Evolutionary conservation across 495 filamentous ascomycete species (phyloP).

Genomic region (Neurospora sp.): DNA sequence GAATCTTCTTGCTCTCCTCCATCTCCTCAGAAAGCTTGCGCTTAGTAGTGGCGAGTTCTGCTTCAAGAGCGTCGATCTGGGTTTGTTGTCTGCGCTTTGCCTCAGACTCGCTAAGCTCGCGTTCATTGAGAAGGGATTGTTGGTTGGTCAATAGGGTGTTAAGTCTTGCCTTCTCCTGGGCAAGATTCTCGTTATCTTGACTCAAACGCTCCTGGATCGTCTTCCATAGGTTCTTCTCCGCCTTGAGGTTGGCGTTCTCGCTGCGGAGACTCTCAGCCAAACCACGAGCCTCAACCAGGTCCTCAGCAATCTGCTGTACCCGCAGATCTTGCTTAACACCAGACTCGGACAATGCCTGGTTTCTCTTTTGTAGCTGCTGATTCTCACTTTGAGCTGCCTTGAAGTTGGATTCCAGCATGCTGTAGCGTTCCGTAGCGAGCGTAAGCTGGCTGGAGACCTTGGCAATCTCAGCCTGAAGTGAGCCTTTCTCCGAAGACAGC

Average conservation of each 20-base stretch:
- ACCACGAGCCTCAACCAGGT: slow-evolving; percentile 76
- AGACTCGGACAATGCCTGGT: slow-evolving; percentile 61
- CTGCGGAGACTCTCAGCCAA: slow-evolving; percentile 77
- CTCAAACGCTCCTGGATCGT: slow-evolving; percentile 77
- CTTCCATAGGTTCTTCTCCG: slow-evolving; percentile 86
- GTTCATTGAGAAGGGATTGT: slow-evolving; percentile 81
- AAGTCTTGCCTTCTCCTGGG: slow-evolving; percentile 71
- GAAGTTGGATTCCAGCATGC: slow-evolving; percentile 86
- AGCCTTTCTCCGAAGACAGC: slow-evolving; percentile 68
- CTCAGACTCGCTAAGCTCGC: slow-evolving; percentile 76
- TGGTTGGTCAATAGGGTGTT: slow-evolving; percentile 69
- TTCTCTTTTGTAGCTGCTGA: slow-evolving; percentile 69
- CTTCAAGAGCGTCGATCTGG: slow-evolving; percentile 65
- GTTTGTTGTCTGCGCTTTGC: slow-evolving; percentile 64
- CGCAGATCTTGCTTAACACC: slow-evolving; percentile 81
- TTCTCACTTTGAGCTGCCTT: slow-evolving; percentile 75
- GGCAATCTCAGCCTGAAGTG: slow-evolving; percentile 68
- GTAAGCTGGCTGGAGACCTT: slow-evolving; percentile 71
- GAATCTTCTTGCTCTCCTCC: slow-evolving; percentile 69
- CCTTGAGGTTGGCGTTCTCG: slow-evolving; percentile 85
- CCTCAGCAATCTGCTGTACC: slow-evolving; percentile 86
- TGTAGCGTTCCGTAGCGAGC: slow-evolving; percentile 69
- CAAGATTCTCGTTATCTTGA: slow-evolving; percentile 75
- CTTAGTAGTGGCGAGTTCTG: slow-evolving; percentile 67
- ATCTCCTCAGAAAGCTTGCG: slow-evolving; percentile 74